phyloP scores from a whole-genome alignment of 202 grass and related monocot species.

The Musa balbisiana region DNA sequence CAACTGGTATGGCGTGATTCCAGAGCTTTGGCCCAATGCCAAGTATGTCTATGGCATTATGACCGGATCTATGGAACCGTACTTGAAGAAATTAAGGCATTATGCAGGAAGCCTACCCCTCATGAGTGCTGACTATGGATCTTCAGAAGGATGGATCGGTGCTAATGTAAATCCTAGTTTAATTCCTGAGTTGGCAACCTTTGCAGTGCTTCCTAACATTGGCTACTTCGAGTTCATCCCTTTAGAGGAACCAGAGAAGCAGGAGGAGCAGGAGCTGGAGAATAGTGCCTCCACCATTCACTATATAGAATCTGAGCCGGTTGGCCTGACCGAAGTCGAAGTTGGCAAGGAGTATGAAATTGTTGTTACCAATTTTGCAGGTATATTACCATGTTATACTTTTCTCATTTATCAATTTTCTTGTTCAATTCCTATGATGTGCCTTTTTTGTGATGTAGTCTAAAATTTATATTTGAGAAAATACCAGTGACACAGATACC shows the following conservation, averaged over 20 bases:
- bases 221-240: constrained; percentile 97
- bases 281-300: constrained; percentile 40
- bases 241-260: constrained; percentile 48
- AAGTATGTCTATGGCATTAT: constrained; percentile 87
- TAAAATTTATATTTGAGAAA: neutral
- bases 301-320: constrained; percentile 66
- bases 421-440: neutral
- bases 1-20: constrained; percentile 92
- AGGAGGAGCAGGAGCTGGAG: constrained; percentile 75
- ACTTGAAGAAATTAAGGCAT: constrained; percentile 80
- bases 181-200: constrained; percentile 67
- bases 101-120: constrained; percentile 79
- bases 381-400: constrained; percentile 37
- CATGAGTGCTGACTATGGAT: constrained; percentile 78
- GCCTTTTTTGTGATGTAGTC: neutral
- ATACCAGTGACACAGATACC: neutral
- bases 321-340: constrained; percentile 80
- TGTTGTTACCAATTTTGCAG: constrained; percentile 69
- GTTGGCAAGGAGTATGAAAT: constrained; percentile 75
- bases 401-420: neutral
- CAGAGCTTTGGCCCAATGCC: constrained; percentile 79
- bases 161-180: constrained; percentile 61
- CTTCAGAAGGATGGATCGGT: constrained; percentile 96
- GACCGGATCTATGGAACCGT: constrained; percentile 98
- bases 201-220: constrained; percentile 65